Percentiles rank a stretch among this genome's conserved stretches.
Evolutionary conservation across 495 filamentous ascomycete species (phyloP).

Genomic region (Penicillium flavigenum): DNA sequence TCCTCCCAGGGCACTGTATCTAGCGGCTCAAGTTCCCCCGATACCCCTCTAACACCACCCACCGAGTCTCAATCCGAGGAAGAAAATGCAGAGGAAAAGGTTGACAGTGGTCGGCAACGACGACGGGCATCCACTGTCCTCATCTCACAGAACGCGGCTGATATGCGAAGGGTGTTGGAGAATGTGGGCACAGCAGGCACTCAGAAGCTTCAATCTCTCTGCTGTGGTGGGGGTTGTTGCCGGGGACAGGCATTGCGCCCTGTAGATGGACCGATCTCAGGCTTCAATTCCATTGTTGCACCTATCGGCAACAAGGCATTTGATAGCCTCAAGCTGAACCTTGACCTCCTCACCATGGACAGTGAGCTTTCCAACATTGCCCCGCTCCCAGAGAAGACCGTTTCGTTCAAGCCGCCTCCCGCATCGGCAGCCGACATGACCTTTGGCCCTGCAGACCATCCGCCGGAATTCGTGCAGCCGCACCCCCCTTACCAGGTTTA

Average conservation of each 20-base stretch:
- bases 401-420: constrained; percentile 59
- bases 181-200: constrained; percentile 45
- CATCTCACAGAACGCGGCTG: constrained; percentile 70
- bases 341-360: constrained; percentile 67
- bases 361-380: constrained; percentile 67
- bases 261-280: constrained; percentile 48
- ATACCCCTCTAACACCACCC: constrained; percentile 51
- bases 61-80: constrained; percentile 50
- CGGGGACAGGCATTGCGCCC: constrained; percentile 58
- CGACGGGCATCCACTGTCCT: constrained; percentile 79
- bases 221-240: constrained; percentile 95
- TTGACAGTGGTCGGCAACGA: constrained; percentile 47
- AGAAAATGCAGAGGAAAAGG: constrained; percentile 32
- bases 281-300: constrained; percentile 50
- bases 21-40: constrained; percentile 42
- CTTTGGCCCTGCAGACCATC: constrained; percentile 53
- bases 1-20: constrained; percentile 44
- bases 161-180: constrained; percentile 64
- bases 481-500: constrained; percentile 91
- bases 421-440: constrained; percentile 35
- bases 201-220: constrained; percentile 60
- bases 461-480: constrained; percentile 89
- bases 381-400: constrained; percentile 69
- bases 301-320: constrained; percentile 86
- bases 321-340: constrained; percentile 68